Base-by-base conservation (phyloP, 345 rosid genomes). In the Alliaria petiolata region DNA sequence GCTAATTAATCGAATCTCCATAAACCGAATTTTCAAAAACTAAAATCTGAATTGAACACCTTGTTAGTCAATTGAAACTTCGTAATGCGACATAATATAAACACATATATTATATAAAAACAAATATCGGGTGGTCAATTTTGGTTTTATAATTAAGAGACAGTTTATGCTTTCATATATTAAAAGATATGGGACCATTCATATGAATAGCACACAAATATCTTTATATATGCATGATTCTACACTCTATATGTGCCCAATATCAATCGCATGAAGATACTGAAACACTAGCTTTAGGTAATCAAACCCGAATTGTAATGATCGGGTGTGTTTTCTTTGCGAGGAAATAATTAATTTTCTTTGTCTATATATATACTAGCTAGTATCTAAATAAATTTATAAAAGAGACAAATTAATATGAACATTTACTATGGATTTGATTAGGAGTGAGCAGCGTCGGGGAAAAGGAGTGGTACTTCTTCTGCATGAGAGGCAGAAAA, bases 401-500 rank as follows among this genome's bases (percentile, higher is more conserved):
- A 22, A n/a, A 59, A 31, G 17, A 38, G n/a, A 12, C 17, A 36
- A 8, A 58, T 19, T 61, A 38, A 43, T 46, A 34, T n/a, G 54
- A 28, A 4, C n/a, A 46, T 16, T 40, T 47, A 45, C 4, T 28
- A 17, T 46, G 58, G 17, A 56, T 17, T 51, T 57, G 64, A 56
- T 49, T 22, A 83, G 91, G 79, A 76, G 82, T 70, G 13, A 81
- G 79, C 75, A 81, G 71, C 15, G 84, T 72, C 9, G 88, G 85
- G 12, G 93, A 83, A 22, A 90, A 73, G 36, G 96, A 90, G 64
- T 80, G 91, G 83, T 90, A 86, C 64, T 87, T 87, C 83, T 90
- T 86, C 66, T 85, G 93, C 87, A 76, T 78, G 74, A 86, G 96
- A 76, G 96, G 91, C 28, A 81, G 96, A 17, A 90, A 90, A 76